Evolutionary conservation across 164 flowering plant species (phyloP), one percentile per base, ranked within the genome.

Genomic region (Annona cherimola): DNA sequence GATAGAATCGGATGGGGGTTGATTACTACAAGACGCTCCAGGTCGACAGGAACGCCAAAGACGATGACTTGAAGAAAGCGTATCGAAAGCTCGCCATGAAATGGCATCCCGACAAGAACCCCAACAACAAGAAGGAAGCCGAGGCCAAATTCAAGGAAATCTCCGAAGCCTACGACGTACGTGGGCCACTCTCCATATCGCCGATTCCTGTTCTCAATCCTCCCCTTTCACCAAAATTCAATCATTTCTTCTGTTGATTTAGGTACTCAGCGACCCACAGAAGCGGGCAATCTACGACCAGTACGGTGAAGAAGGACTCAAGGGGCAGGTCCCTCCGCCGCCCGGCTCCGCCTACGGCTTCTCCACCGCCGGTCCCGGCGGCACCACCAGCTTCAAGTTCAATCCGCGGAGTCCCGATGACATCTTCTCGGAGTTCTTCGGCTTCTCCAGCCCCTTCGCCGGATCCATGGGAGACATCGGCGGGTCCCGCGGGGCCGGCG

Each of bases 91-190:
- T 93, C 40, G 97, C 97, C 68, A 93, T 93, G 98, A 93, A 91
- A 71, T 93, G 98, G 96, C 96, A 93, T 66, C 96, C 98, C 3
- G 94, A 93, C 67, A 93, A 93, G 63, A 93, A 90, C 89, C 98
- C 98, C 76, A 85, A 79, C 77, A 88, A 80, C 85, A 93, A 93
- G 79, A 89, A 88, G 68, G 95, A 90, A 2, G 96, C 97, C 69
- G 98, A 94, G 65, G 96, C 97, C 73, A 92, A 88, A 78, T 92
- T 94, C 90, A 94, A 94, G 74, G 85, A 86, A 78, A 89, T 94
- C 84, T 94, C 96, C 45, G 97, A 94, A 83, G 98, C 98, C 19
- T 94, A 94, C 74, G 98, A 94, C 69, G 98, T 94, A 42, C 16
- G 16, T 35, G 35, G 44, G 2, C 19, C 12, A 42, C 4, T 40